Conservation (phyloP, 495 filamentous ascomycete species). For the Hypoxylon trugodes region DNA sequence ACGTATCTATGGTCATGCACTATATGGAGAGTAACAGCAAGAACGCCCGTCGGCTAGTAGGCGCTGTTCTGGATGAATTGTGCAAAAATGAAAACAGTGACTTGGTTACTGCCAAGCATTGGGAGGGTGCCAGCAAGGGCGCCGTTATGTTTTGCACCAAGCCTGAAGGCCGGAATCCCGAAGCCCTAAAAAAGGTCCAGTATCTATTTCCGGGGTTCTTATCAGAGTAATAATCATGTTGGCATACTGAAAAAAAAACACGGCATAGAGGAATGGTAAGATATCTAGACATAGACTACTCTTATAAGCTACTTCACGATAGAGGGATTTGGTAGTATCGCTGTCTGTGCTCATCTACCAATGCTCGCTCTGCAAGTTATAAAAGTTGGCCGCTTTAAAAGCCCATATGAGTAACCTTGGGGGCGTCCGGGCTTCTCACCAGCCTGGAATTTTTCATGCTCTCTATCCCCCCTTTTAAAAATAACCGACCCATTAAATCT, state of each 20-base stretch:
- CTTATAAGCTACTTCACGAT: slow-evolving; percentile 12
- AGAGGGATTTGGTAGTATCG: slow-evolving; percentile 12
- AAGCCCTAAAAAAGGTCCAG: slow-evolving; percentile 72
- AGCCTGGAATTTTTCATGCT: too few relatives aligned
- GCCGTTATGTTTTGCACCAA: slow-evolving; percentile 80
- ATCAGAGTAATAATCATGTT: slow-evolving; percentile 35
- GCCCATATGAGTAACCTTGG: too few relatives aligned
- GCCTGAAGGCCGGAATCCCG: slow-evolving; percentile 65
- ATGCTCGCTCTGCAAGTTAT: too few relatives aligned
- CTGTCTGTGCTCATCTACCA: background rate
- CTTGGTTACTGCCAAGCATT: slow-evolving; percentile 81
- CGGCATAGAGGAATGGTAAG: slow-evolving; percentile 19
- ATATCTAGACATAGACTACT: slow-evolving; percentile 12
- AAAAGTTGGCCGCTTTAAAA: too few relatives aligned
- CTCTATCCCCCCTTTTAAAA: too few relatives aligned
- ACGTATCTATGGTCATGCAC: slow-evolving; percentile 95
- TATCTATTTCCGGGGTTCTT: slow-evolving; percentile 79
- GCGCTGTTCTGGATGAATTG: slow-evolving; percentile 86
- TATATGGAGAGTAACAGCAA: slow-evolving; percentile 92
- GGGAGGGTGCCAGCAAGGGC: slow-evolving; percentile 67
- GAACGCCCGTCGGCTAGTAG: slow-evolving; percentile 86
- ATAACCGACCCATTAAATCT: too few relatives aligned
- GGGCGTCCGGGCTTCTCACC: too few relatives aligned
- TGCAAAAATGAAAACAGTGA: slow-evolving; percentile 76
- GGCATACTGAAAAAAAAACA: background rate